Base-by-base conservation (phyloP, 2,329 filamentous ascomycete genomes). In the Claviceps sp. region DNA sequence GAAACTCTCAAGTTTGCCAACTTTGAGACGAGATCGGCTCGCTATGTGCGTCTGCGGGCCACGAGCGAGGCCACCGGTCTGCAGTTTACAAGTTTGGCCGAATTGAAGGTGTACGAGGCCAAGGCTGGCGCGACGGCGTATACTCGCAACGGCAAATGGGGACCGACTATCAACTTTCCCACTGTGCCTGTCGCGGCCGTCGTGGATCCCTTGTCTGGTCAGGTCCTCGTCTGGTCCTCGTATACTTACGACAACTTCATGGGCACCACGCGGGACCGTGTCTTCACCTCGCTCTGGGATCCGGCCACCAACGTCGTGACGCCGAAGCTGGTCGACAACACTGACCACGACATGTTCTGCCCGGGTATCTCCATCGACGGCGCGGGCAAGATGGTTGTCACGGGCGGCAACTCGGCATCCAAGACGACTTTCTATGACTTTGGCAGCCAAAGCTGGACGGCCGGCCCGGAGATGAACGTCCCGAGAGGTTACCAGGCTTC, bases 261-360 rank as follows among this genome's bases (percentile, higher is more conserved):
- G 3, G 55, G 56, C 2, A 52, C 53, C 0, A 20, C 55, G n/a
- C 34, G 24, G 2, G 53, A 56, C 36, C 55, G 54, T 1, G 52
- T 58, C 42, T 58, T 58, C 34, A 57, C 56, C 9, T 53, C 56
- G 6, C 24, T 43, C 2, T 54, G 52, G 60, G 61, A 53, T 54
- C 56, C 34, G 54, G 38, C 34, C 30, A 54, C 54, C 38, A 51
- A 49, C 24, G 9, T 7, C 1, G 52, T 67, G 11, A 60, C 64
- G 20, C 47, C 63, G 22, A 61, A 60, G 18, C 58, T 59, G 2
- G 37, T 70, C 7, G 61, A 64, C 44, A 60, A 74, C 53, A 77
- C 72, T 0, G 57, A 67, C 4, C 73, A 77, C 56, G 74, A 78
- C 57, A 78, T 78, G 75, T 78, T 78, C 56, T 79, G 77, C 57